Conservation (phyloP, 2,329 filamentous ascomycete genomes). For the Epichloe bromicola region DNA sequence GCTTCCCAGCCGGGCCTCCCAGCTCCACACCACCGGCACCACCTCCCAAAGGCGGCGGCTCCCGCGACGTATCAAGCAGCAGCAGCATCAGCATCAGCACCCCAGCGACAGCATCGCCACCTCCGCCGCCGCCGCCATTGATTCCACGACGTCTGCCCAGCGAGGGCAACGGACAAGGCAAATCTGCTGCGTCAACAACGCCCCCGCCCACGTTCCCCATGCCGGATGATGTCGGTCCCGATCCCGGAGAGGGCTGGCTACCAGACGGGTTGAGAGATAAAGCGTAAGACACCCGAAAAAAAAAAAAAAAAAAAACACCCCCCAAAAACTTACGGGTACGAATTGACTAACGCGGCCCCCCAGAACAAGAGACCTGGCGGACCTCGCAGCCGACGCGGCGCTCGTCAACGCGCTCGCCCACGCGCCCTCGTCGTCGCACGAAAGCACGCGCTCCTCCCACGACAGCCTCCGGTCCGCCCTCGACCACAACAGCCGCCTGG, state of each 20-base stretch:
- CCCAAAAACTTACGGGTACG: too few relatives aligned
- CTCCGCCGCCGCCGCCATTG: slow-evolving; percentile 11
- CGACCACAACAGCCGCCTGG: slow-evolving; percentile 57
- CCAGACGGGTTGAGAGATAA: slow-evolving; percentile 67
- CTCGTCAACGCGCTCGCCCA: slow-evolving; percentile 66
- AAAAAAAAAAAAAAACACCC: too few relatives aligned
- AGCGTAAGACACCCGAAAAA: slow-evolving; percentile 51
- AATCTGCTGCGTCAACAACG: slow-evolving; percentile 9
- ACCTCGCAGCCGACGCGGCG: slow-evolving; percentile 48
- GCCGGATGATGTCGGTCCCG: slow-evolving; percentile 28
- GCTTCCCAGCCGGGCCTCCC: slow-evolving; percentile 16
- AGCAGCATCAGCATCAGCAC: slow-evolving; percentile 50
- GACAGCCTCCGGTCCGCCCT: slow-evolving; percentile 52
- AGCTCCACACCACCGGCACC: slow-evolving; percentile 45
- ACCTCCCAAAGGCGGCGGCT: slow-evolving; percentile 59
- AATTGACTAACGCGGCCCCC: slow-evolving; percentile 21
- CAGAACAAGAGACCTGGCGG: slow-evolving; percentile 63
- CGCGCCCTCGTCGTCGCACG: slow-evolving; percentile 53
- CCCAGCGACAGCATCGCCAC: slow-evolving; percentile 32
- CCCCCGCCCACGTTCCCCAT: slow-evolving; percentile 11
- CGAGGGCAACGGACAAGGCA: slow-evolving; percentile 3
- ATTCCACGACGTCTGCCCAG: slow-evolving; percentile 1
- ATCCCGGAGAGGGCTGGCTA: slow-evolving; percentile 64
- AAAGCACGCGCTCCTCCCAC: slow-evolving; percentile 54
- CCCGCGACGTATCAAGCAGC: slow-evolving; percentile 51